A percentile compares a stretch with the other conserved stretches of the same genome.
These are phyloP conservation scores for Aspergillus latus DNA, from an alignment of 2,329 filamentous ascomycete genomes.

Conservation along the genomic window DNA sequence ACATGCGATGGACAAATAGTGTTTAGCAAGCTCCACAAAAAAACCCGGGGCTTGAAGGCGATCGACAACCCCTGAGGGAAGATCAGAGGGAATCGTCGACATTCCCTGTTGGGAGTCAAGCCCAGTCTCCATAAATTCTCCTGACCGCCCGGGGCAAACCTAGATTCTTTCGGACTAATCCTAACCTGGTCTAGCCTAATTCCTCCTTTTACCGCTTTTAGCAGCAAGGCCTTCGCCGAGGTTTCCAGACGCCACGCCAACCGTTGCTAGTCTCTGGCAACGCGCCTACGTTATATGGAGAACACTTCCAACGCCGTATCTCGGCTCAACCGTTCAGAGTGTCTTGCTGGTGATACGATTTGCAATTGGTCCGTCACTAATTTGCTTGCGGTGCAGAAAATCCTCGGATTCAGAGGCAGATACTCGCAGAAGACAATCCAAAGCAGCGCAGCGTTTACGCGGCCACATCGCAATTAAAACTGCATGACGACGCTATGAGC, in stretches of 20 bases:
- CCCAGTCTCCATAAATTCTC: conserved; percentile 6
- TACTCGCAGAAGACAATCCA: not conserved
- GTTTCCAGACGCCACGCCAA: not conserved
- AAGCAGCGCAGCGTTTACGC: not conserved
- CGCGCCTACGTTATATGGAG: not conserved
- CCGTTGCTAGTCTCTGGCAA: not conserved
- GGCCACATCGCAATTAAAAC: not conserved
- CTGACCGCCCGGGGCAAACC: conserved; percentile 15
- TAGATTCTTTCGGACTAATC: conserved; percentile 18
- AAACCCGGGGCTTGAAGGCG: not conserved
- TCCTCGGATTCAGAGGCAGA: not conserved
- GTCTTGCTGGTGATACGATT: not conserved
- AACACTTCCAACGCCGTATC: not conserved
- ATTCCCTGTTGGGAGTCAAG: conserved; percentile 22
- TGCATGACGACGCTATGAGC: not conserved
- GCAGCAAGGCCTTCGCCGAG: conserved; percentile 13
- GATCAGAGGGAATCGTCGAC: conserved; percentile 12
- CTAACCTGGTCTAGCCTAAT: conserved; percentile 11
- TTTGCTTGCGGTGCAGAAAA: not conserved
- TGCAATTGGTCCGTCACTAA: not conserved
- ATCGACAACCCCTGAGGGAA: conserved; percentile 8
- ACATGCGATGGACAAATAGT: not conserved
- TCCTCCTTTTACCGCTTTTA: conserved; percentile 26
- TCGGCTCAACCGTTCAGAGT: not conserved
- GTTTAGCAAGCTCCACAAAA: conserved; percentile 1